A percentile compares a stretch with the other conserved stretches of the same genome.
Conservation (phyloP, 805 yeast species). For the Spathaspora boniae region DNA sequence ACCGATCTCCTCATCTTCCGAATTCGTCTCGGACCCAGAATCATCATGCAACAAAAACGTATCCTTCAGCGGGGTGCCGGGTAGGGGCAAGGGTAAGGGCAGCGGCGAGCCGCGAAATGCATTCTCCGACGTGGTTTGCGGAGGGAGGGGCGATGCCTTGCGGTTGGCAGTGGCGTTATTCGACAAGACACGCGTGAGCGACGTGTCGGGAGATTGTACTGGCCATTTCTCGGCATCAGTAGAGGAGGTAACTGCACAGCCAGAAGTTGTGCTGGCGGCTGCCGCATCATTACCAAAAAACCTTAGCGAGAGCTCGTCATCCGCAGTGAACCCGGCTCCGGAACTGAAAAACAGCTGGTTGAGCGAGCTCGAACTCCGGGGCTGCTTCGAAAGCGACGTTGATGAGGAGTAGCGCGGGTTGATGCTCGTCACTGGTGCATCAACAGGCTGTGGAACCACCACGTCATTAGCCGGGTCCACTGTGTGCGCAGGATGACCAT, state of each 20-base stretch:
- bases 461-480: slow-evolving; percentile 8
- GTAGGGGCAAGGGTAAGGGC: background rate
- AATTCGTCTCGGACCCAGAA: slow-evolving; percentile 23
- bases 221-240: too few relatives aligned
- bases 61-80: slow-evolving; percentile 5
- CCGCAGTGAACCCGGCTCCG: slow-evolving; percentile 10
- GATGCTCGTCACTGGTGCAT: slow-evolving; percentile 23
- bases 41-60: slow-evolving; percentile 36
- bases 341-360: slow-evolving; percentile 36
- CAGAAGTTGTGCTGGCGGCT: slow-evolving; percentile 1
- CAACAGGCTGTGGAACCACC: slow-evolving; percentile 26
- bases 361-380: slow-evolving; percentile 38
- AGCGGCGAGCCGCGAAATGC: slow-evolving; percentile 20
- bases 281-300: slow-evolving; percentile 5
- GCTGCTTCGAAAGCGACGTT: slow-evolving; percentile 36
- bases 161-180: slow-evolving; percentile 21
- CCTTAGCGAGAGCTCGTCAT: slow-evolving; percentile 7
- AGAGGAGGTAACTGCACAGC: too few relatives aligned
- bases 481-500: slow-evolving; percentile 19
- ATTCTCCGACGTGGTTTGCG: slow-evolving; percentile 40
- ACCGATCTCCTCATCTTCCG: slow-evolving; percentile 28
- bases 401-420: slow-evolving; percentile 32
- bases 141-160: slow-evolving; percentile 40
- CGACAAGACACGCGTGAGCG: slow-evolving; percentile 7
- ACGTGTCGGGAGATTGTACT: slow-evolving; percentile 8